Evolutionary conservation across 495 filamentous ascomycete genomes (phyloP).

Genomic region (Aspergillus incahuasiensis): DNA sequence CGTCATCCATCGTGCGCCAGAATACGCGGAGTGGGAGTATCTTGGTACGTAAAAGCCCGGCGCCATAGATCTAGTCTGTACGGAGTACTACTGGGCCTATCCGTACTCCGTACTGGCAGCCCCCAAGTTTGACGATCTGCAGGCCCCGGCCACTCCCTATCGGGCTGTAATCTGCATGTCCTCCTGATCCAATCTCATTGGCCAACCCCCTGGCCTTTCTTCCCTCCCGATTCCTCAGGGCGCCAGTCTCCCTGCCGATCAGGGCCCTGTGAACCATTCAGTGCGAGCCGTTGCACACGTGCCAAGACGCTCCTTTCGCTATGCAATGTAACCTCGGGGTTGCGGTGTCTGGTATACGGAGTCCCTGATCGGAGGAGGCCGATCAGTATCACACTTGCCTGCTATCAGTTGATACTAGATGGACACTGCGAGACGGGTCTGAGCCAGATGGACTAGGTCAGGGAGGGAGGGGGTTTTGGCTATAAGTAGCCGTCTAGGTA

Average conservation of each 20-base stretch:
- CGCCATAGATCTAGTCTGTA: too few species aligned
- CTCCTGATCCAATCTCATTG: neutral
- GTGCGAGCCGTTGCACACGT: neutral
- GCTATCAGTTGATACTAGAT: neutral
- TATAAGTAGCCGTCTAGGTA: constrained; percentile 2
- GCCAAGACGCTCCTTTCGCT: neutral
- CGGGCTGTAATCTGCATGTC: neutral
- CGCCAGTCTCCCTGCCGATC: neutral
- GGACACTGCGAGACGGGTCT: too few species aligned
- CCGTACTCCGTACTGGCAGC: too few species aligned
- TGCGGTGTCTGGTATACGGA: neutral
- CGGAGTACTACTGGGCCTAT: too few species aligned
- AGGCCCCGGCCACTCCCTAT: neutral
- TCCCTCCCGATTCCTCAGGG: neutral
- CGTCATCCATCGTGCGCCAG: neutral
- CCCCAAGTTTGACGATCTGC: neutral
- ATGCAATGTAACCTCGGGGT: neutral
- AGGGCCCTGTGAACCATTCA: neutral
- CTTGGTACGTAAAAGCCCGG: neutral
- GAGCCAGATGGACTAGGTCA: too few species aligned
- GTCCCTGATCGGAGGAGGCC: neutral
- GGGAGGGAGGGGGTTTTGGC: too few species aligned
- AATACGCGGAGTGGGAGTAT: neutral
- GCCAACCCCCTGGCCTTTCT: neutral
- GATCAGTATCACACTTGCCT: too few species aligned